Evolutionary conservation across 2,329 filamentous ascomycete species (phyloP), one percentile per base, ranked within the genome.

Genomic region (Cercospora sesami): DNA sequence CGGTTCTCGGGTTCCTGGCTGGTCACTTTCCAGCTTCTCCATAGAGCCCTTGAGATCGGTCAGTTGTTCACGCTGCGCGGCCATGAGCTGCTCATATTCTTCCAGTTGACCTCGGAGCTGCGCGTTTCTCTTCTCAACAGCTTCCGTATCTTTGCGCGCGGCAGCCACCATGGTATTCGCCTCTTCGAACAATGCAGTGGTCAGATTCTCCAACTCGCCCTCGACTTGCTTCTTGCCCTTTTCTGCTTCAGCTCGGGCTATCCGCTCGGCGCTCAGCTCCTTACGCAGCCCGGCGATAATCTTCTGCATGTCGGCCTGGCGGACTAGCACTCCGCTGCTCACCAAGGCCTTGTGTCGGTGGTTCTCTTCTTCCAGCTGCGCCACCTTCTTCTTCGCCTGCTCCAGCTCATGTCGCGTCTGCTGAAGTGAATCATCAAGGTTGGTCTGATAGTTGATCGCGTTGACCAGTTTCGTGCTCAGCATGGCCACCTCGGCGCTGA

Each of bases 161-260:
- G 88, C 89, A 48, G 94, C 92, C 63, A 99, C 95, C 94, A 99
- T 98, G 80, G 91, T 94, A 82, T 99, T 98, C 60, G 95, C 95
- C 83, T 99, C 94, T 78, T 98, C 93, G 71, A 99, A 99, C n/a
- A 99, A 85, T 30, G 93, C 93, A 1, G 93, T 89, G 0, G 95
- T 98, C 71, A 99, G 81, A 63, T 89, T 92, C 81, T 98, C 95
- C 57, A 99, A 83, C 80, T 99, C 95, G 73, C 91, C 89, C 79
- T 99, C 95, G 31, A 97, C 97, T 71, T 89, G 89, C 79, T 91
- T 92, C 83, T 95, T 97, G 65, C 92, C 91, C 78, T 80, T 80
- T 68, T 85, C 83, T 12, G 82, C 82, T 6, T 76, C 78, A 8
- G 78, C 77, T 60, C 81, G 75, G 55, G 79, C 77, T 48, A 78